Evolutionary conservation across 148 eudicot species (phyloP).

Genomic region (Spergularia bocconei): DNA sequence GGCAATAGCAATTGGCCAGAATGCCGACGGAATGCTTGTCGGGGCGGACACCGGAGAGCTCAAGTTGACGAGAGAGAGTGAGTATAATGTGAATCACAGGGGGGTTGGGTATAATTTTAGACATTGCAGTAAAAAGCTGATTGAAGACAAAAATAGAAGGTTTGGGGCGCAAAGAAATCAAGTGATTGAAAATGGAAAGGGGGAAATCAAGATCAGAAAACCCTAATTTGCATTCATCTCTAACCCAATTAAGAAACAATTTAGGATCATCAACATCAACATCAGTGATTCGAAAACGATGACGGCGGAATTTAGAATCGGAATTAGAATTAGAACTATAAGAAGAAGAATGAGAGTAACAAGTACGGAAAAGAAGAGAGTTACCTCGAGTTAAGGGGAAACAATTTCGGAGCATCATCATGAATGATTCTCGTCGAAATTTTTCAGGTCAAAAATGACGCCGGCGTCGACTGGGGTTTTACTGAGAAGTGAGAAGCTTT

Average conservation of each 20-base stretch:
- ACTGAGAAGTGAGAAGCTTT: too few species aligned
- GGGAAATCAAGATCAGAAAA: background rate
- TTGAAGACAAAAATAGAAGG: background rate
- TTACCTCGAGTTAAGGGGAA: too few species aligned
- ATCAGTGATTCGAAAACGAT: too few species aligned
- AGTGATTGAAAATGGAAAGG: background rate
- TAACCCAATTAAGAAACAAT: background rate
- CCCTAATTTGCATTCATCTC: constrained; percentile 17
- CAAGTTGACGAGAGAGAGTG: background rate
- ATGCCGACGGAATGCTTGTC: background rate
- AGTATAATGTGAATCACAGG: background rate
- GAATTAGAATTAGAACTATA: too few species aligned
- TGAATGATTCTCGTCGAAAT: too few species aligned
- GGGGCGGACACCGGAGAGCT: background rate
- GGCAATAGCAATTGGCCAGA: constrained; percentile 3
- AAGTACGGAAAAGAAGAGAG: too few species aligned
- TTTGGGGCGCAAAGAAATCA: background rate
- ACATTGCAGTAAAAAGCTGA: background rate
- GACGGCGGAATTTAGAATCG: too few species aligned
- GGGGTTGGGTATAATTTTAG: background rate
- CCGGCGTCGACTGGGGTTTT: too few species aligned
- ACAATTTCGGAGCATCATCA: too few species aligned
- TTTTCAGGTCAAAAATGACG: too few species aligned
- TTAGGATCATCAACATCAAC: background rate
- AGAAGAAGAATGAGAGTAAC: too few species aligned